Conservation (phyloP, 148 eudicot species). For the Chenopodium album region DNA sequence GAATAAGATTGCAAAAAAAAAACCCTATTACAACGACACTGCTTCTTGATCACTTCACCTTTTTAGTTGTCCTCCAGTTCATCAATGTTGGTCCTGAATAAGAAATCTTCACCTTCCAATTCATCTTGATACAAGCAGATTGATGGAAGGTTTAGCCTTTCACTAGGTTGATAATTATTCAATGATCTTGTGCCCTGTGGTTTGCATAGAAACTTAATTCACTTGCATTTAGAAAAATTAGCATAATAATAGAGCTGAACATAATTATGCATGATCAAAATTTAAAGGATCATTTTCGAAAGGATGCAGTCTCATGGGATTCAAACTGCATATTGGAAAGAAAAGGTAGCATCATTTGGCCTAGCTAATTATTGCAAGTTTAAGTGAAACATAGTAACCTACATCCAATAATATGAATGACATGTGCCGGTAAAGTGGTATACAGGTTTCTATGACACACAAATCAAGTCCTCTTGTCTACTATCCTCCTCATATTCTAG, state of each 20-base stretch:
- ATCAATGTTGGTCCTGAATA: constrained; percentile 69
- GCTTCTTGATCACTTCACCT: background rate
- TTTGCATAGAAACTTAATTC: background rate
- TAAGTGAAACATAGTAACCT: too few species aligned
- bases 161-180: constrained; percentile 26
- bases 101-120: constrained; percentile 74
- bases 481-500: too few species aligned
- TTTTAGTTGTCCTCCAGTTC: constrained; percentile 35
- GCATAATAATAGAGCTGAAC: background rate
- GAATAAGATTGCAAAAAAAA: background rate
- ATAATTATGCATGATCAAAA: background rate
- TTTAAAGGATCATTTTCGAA: background rate
- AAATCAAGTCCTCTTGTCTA: too few species aligned
- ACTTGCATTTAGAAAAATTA: background rate
- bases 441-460: too few species aligned
- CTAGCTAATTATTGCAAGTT: too few species aligned
- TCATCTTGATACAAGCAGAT: constrained; percentile 70
- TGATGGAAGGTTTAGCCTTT: constrained; percentile 34
- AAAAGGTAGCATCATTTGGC: too few species aligned
- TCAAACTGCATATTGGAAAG: too few species aligned
- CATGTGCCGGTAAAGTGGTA: too few species aligned
- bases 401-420: too few species aligned
- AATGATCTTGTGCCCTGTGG: constrained; percentile 63
- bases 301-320: background rate
- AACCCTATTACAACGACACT: too few species aligned